phyloP scores from a whole-genome alignment of 1,284 basidiomycete genomes.

The Pseudozyma thailandica region DNA sequence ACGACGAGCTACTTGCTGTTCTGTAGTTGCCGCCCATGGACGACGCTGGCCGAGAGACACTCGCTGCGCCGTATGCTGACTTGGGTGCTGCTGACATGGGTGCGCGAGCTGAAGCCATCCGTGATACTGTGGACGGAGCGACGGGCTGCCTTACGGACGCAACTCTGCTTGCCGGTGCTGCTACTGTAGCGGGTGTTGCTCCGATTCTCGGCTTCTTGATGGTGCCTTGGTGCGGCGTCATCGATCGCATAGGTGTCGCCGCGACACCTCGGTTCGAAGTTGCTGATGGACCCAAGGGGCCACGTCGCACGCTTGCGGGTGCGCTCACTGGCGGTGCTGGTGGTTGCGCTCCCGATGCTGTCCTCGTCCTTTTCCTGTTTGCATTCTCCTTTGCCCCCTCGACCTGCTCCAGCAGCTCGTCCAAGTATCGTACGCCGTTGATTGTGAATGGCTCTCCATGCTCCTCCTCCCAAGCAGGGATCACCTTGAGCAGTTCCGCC shows the following conservation, averaged over 20 bases:
- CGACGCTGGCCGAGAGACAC: conserved; percentile 25
- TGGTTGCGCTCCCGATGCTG: conserved; percentile 23
- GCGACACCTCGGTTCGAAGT: conserved; percentile 28
- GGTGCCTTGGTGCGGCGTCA: conserved; percentile 31
- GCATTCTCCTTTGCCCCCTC: conserved; percentile 55
- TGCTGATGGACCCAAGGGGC: conserved; percentile 28
- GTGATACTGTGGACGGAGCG: conserved; percentile 20
- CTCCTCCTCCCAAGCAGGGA: conserved; percentile 89
- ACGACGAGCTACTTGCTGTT: conserved; percentile 33
- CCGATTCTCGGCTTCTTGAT: conserved; percentile 42
- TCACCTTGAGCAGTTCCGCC: conserved; percentile 80
- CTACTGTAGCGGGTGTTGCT: conserved; percentile 29
- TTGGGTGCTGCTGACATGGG: conserved; percentile 34
- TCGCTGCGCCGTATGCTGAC: conserved; percentile 20
- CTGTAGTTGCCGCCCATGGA: conserved; percentile 33
- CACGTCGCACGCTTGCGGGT: conserved; percentile 30
- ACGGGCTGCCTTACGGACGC: conserved; percentile 19
- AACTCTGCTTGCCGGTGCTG: conserved; percentile 18
- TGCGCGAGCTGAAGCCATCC: conserved; percentile 30
- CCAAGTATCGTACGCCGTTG: conserved; percentile 83
- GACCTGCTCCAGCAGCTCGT: conserved; percentile 73
- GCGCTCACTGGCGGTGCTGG: conserved; percentile 27
- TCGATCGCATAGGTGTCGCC: conserved; percentile 38
- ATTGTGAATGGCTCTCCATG: conserved; percentile 82
- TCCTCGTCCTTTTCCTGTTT: conserved; percentile 34